Conservation (phyloP, 2,329 filamentous ascomycete species). For the Aspergillus sp. region DNA sequence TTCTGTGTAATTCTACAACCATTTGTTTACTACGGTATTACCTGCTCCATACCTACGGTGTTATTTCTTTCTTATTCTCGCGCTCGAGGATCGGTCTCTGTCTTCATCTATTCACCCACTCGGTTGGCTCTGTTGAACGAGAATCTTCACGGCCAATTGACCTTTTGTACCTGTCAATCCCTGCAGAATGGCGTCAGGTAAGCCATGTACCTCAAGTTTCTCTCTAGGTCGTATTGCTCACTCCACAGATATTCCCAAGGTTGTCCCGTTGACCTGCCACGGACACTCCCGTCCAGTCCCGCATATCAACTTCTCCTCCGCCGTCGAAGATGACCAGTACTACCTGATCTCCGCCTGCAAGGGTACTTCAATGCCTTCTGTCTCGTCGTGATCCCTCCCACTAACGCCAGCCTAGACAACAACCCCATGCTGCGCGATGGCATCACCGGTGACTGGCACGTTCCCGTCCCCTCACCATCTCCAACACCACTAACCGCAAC, state of each 20-base stretch:
- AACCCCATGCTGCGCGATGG: conserved; percentile 98
- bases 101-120: too few relatives aligned
- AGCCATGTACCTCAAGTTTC: not conserved
- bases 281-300: conserved; percentile 91
- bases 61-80: conserved; percentile 11
- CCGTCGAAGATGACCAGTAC: conserved; percentile 79
- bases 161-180: not conserved
- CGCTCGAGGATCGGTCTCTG: not conserved
- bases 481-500: conserved; percentile 9
- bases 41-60: conserved; percentile 1
- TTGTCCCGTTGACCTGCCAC: conserved; percentile 89
- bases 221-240: conserved; percentile 1
- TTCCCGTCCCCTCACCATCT: not conserved
- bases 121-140: too few relatives aligned
- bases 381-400: conserved; percentile 5
- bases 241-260: conserved; percentile 48
- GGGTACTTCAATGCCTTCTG: conserved; percentile 49
- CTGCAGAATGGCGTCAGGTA: conserved; percentile 19
- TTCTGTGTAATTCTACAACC: conserved; percentile 30
- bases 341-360: conserved; percentile 94
- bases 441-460: conserved; percentile 86
- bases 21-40: conserved; percentile 10
- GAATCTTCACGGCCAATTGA: not conserved
- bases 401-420: conserved; percentile 63
- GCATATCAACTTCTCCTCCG: conserved; percentile 83